A percentile compares a stretch with the other conserved stretches of the same genome.
Conservation (phyloP, 164 flowering plant species). For the Annona squamosa region DNA sequence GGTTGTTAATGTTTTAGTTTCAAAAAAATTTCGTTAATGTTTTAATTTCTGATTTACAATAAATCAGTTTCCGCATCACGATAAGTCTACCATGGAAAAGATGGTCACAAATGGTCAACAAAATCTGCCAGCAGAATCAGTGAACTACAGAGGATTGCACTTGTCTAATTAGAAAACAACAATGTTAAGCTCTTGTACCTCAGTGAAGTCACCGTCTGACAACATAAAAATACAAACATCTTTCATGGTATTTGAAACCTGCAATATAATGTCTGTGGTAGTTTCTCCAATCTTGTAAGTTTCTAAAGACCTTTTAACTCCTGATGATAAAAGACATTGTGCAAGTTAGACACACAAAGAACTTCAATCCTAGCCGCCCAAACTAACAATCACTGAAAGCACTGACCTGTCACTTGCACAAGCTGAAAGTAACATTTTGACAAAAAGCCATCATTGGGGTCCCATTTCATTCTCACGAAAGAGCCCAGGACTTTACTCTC, state of each 20-base stretch:
- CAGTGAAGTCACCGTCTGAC: slow-evolving; percentile 54
- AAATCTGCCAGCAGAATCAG: too few relatives aligned
- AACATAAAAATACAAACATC: slow-evolving; percentile 32
- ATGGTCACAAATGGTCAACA: too few relatives aligned
- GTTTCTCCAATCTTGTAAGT: slow-evolving; percentile 11
- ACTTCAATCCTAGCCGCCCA: neutral
- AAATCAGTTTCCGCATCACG: too few relatives aligned
- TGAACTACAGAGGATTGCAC: neutral
- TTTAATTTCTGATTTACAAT: too few relatives aligned
- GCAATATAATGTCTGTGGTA: slow-evolving; percentile 25
- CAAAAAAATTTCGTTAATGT: too few relatives aligned
- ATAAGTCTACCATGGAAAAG: too few relatives aligned
- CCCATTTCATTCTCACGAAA: slow-evolving; percentile 58
- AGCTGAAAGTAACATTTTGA: slow-evolving; percentile 43
- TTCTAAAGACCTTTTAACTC: slow-evolving; percentile 24
- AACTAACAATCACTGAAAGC: neutral
- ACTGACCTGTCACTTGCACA: slow-evolving; percentile 56
- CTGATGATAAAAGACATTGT: slow-evolving; percentile 24
- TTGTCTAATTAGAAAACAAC: neutral
- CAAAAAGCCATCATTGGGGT: slow-evolving; percentile 35
- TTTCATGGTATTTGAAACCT: slow-evolving; percentile 25
- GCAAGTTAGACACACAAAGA: neutral
- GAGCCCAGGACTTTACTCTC: slow-evolving; percentile 52
- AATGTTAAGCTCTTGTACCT: slow-evolving; percentile 33
- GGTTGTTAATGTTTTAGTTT: too few relatives aligned